Conservation (phyloP, 495 filamentous ascomycete genomes). For the Alectoria sarmentosa region DNA sequence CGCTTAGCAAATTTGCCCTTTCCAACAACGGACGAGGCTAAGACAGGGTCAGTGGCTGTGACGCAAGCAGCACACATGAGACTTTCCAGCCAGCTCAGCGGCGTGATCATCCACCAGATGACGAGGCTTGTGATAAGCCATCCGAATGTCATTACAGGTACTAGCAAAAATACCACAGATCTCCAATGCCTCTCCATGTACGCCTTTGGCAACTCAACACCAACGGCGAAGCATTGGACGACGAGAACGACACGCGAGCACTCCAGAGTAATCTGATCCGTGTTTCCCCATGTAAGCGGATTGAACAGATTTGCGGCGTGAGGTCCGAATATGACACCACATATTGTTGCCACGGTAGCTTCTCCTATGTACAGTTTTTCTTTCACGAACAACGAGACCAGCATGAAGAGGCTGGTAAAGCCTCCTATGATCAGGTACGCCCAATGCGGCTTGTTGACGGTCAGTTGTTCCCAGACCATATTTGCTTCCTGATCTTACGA, state of each 20-base stretch:
- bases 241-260: constrained; percentile 96
- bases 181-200: constrained; percentile 99
- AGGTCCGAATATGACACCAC: constrained; percentile 95
- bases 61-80: constrained; percentile 86
- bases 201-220: constrained; percentile 91
- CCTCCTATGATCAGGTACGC: constrained; percentile 98
- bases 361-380: constrained; percentile 98
- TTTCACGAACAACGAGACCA: constrained; percentile 96
- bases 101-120: constrained; percentile 88
- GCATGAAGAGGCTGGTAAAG: constrained; percentile 97
- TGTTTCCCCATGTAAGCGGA: constrained; percentile 79
- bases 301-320: constrained; percentile 89
- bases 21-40: constrained; percentile 96
- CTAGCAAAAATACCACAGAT: constrained; percentile 78
- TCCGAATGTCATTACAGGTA: constrained; percentile 96
- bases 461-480: constrained; percentile 92
- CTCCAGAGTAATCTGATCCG: constrained; percentile 92
- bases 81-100: constrained; percentile 81
- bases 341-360: constrained; percentile 92
- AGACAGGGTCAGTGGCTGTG: constrained; percentile 94
- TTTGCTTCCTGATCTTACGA: constrained; percentile 17
- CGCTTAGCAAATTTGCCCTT: constrained; percentile 98
- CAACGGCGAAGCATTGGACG: constrained; percentile 98
- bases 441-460: constrained; percentile 91
- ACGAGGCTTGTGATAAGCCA: constrained; percentile 95